These are phyloP conservation scores for Phoma sp. DNA, from an alignment of 2,329 filamentous ascomycete species.

Conservation along the genomic window DNA sequence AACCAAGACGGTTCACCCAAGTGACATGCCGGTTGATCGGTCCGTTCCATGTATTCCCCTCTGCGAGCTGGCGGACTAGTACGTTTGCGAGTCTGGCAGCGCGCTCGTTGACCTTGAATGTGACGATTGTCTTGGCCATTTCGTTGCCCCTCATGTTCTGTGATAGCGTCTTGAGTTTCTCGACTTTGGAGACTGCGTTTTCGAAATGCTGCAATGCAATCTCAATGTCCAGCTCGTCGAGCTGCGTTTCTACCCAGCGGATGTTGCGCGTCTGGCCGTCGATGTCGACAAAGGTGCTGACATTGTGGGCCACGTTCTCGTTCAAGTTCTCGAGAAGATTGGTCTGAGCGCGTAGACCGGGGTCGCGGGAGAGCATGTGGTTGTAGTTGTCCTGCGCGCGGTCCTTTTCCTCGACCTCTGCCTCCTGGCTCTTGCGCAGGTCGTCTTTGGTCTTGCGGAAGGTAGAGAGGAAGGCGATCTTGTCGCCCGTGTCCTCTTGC, in stretches of 20 bases:
- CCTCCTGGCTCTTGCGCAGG: conserved; percentile 81
- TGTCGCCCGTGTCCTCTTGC: conserved; percentile 78
- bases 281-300: conserved; percentile 84
- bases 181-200: conserved; percentile 79
- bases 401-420: conserved; percentile 85
- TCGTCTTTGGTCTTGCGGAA: conserved; percentile 94
- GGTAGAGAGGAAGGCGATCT: conserved; percentile 80
- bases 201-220: conserved; percentile 92
- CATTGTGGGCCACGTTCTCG: conserved; percentile 66
- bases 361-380: conserved; percentile 81
- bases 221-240: conserved; percentile 95
- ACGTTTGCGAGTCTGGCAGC: conserved; percentile 77
- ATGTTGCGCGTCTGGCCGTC: conserved; percentile 97
- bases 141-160: conserved; percentile 82
- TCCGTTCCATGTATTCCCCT: conserved; percentile 76
- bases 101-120: conserved; percentile 86
- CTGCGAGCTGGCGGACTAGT: conserved; percentile 77
- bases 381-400: conserved; percentile 85
- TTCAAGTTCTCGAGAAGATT: conserved; percentile 81
- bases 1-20: conserved; percentile 86
- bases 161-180: conserved; percentile 81
- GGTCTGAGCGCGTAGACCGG: conserved; percentile 76
- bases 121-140: conserved; percentile 90
- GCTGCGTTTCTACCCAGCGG: conserved; percentile 92
- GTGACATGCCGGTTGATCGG: conserved; percentile 81